Base-by-base conservation (phyloP, 805 yeast genomes). In the Kodamaea neixiangensis region DNA sequence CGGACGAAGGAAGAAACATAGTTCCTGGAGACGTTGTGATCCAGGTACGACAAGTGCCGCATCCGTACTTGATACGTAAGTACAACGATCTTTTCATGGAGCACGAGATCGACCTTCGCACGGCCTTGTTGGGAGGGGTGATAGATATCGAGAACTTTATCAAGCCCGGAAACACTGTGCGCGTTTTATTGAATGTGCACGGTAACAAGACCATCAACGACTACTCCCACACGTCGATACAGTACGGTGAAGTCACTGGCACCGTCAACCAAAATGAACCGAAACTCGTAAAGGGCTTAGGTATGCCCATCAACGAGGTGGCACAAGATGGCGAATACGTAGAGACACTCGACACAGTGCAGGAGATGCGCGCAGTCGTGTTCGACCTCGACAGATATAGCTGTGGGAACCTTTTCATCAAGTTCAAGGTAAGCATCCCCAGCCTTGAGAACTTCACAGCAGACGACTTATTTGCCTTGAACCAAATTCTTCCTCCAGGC, bases 11-110 rank as follows among this genome's bases (percentile, higher is more conserved):
- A 0, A 63, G 78, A 15, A 73, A 76, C 53, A 68, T 81, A 2
- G 66, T 78, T 2, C 87, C 91, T 0, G 92, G 92, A 1, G 89
- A 86, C 62, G 85, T 86, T 5, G 67, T 85, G 2, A 76, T 86
- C 7, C 80, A 78, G 1, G 63, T 86, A 19, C 72, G 73, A 35
- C 77, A 78, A 56, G 52, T 71, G 44, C 58, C 61, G 3, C 76
- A 73, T 55, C 64, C 66, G 7, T 57, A 54, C 15, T 75, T 79
- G 49, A 69, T 69, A 11, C 68, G 86, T 53, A 68, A 64, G 44
- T 75, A 66, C 33, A 62, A 76, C 34, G 80, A 81, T 56, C 63
- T 83, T 45, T 69, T 70, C 48, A 62, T 73, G 60, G 75, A 68
- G 25, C 69, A 71, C 37, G 71, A 75, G 43, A 72, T 83, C 29